Conservation (phyloP, 768 basidiomycete genomes). For the Auricularia sp. region DNA sequence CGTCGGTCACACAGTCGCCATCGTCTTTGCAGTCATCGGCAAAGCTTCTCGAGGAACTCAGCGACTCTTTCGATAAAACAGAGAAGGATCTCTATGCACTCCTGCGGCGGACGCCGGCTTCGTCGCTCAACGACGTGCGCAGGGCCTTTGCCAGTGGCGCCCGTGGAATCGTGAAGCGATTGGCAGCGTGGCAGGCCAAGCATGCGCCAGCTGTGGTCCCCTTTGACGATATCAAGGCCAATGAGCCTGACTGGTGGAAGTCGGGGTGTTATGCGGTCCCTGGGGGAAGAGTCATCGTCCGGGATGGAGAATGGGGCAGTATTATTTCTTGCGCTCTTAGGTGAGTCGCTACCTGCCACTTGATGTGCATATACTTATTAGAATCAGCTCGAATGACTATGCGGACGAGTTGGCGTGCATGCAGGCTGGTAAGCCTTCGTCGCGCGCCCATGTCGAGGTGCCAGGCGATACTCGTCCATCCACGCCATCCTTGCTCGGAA, state of each 20-base stretch:
- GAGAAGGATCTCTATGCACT: slow-evolving; percentile 53
- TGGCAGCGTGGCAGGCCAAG: slow-evolving; percentile 57
- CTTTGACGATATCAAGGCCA: slow-evolving; percentile 16
- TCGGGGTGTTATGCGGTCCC: slow-evolving; percentile 52
- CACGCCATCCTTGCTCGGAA: slow-evolving; percentile 1
- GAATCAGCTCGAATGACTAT: slow-evolving; percentile 49
- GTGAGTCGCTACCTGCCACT: slow-evolving; percentile 23
- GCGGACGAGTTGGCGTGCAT: slow-evolving; percentile 30
- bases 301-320: slow-evolving; percentile 69
- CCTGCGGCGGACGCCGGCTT: slow-evolving; percentile 36
- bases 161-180: slow-evolving; percentile 41
- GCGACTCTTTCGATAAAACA: slow-evolving; percentile 45
- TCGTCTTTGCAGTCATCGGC: slow-evolving; percentile 15
- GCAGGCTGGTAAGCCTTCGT: slow-evolving; percentile 7
- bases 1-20: slow-evolving; percentile 2
- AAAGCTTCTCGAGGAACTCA: slow-evolving; percentile 37
- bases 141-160: slow-evolving; percentile 45
- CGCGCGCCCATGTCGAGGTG: not conserved
- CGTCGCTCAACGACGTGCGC: slow-evolving; percentile 52
- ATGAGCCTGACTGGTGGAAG: slow-evolving; percentile 62
- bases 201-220: slow-evolving; percentile 29
- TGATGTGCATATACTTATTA: slow-evolving; percentile 4
- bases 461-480: slow-evolving; percentile 8
- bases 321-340: slow-evolving; percentile 70
- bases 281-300: slow-evolving; percentile 53